Percentiles rank a stretch among this genome's conserved stretches.
These are phyloP conservation scores for Hippophae rhamnoides DNA, from an alignment of 306 rosid species.

Conservation along the genomic window DNA sequence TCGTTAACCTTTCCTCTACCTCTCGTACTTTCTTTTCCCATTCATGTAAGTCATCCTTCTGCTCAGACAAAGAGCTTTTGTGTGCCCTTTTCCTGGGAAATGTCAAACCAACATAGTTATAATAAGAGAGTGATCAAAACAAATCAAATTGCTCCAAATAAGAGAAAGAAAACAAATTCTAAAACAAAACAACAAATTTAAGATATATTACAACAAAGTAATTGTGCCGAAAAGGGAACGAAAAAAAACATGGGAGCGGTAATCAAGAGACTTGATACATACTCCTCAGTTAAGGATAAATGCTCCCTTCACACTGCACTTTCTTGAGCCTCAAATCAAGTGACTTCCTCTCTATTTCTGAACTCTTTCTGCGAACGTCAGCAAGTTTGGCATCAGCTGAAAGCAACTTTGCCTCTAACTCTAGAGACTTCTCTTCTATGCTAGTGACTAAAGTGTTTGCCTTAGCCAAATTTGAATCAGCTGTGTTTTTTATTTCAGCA, in stretches of 20 bases:
- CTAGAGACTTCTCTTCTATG: slow-evolving; percentile 80
- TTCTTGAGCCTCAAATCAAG: slow-evolving; percentile 69
- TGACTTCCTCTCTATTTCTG: slow-evolving; percentile 70
- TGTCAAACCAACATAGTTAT: slow-evolving; percentile 13
- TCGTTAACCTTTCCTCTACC: slow-evolving; percentile 87
- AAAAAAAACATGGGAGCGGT: background rate
- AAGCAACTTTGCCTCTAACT: slow-evolving; percentile 69
- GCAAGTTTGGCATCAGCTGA: slow-evolving; percentile 92
- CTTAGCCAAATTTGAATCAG: slow-evolving; percentile 83
- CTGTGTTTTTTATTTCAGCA: slow-evolving; percentile 74
- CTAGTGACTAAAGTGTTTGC: slow-evolving; percentile 81
- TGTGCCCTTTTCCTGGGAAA: slow-evolving; percentile 58
- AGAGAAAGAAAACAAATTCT: background rate
- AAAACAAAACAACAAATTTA: background rate
- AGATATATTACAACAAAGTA: background rate
- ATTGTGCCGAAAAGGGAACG: background rate
- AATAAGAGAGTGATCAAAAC: background rate
- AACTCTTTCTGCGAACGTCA: slow-evolving; percentile 69
- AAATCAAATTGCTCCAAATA: background rate
- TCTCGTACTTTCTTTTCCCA: slow-evolving; percentile 92
- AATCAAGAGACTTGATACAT: slow-evolving; percentile 20
- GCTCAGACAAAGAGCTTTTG: slow-evolving; percentile 58
- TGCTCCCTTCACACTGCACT: slow-evolving; percentile 58
- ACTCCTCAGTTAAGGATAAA: slow-evolving; percentile 70
- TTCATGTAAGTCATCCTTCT: slow-evolving; percentile 77